phyloP scores from a whole-genome alignment of 2,329 filamentous ascomycete species.

The Colletotrichum limetticola region DNA sequence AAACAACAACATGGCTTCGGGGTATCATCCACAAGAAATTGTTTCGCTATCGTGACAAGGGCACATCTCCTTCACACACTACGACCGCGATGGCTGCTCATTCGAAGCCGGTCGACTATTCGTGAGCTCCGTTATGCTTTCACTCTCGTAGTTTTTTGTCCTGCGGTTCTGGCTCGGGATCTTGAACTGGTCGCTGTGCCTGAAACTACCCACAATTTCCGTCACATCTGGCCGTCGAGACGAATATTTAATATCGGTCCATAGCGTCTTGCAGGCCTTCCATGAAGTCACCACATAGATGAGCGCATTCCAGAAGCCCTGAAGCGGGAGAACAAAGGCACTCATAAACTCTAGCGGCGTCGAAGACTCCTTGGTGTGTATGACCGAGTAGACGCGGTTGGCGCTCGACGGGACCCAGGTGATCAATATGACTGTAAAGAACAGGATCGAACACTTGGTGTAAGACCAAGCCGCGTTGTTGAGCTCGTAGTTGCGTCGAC shows the following conservation, averaged over 20 bases:
- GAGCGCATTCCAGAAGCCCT: conserved; percentile 86
- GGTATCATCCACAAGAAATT: conserved; percentile 25
- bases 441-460: conserved; percentile 75
- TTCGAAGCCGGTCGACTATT: conserved; percentile 50
- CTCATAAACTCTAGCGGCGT: conserved; percentile 75
- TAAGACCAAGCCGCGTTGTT: conserved; percentile 76
- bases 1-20: background rate
- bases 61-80: background rate
- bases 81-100: conserved; percentile 36
- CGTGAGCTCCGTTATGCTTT: conserved; percentile 63
- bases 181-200: conserved; percentile 46
- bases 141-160: conserved; percentile 54
- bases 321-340: conserved; percentile 80
- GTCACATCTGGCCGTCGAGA: conserved; percentile 44
- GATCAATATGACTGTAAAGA: conserved; percentile 77
- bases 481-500: conserved; percentile 59
- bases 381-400: conserved; percentile 79
- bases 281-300: conserved; percentile 81
- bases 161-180: conserved; percentile 38
- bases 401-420: conserved; percentile 83
- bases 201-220: conserved; percentile 45
- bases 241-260: conserved; percentile 47
- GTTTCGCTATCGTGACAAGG: background rate
- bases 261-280: conserved; percentile 66
- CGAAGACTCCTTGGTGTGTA: conserved; percentile 62